These are phyloP conservation scores for Colletotrichum neosansevieriae DNA, from an alignment of 2,329 filamentous ascomycete genomes.

Conservation along the genomic window DNA sequence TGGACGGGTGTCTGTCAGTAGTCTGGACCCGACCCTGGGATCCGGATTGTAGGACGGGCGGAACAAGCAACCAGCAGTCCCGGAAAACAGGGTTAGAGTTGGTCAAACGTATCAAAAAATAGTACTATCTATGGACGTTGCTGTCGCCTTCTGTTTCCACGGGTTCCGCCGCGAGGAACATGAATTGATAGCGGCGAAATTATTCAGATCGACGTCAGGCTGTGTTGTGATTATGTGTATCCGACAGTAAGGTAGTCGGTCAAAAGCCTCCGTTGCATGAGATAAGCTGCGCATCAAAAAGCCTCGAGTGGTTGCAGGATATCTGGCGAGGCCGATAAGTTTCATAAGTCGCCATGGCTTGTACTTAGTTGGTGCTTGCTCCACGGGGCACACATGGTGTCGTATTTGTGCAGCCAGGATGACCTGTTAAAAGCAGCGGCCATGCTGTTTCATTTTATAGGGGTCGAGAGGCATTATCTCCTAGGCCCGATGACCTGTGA, in stretches of 20 bases:
- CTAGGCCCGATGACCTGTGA: conserved; percentile 8
- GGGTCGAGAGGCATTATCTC: conserved; percentile 17
- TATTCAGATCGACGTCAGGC: not conserved
- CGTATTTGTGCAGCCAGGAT: conserved; percentile 3
- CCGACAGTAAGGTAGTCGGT: not conserved
- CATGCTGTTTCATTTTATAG: conserved; percentile 25
- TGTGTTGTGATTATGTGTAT: conserved; percentile 9
- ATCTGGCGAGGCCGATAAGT: conserved; percentile 18
- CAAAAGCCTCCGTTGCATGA: conserved; percentile 12
- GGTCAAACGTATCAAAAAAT: not conserved
- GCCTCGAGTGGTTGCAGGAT: conserved; percentile 14
- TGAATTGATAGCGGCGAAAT: too few relatives aligned
- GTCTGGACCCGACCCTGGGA: conserved; percentile 9
- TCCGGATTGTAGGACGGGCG: conserved; percentile 5
- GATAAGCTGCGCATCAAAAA: conserved; percentile 21
- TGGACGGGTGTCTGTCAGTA: conserved; percentile 2
- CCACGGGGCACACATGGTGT: too few relatives aligned
- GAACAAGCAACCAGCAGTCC: conserved; percentile 28
- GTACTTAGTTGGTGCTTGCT: conserved; percentile 9
- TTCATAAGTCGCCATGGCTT: conserved; percentile 17
- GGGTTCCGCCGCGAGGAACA: not conserved
- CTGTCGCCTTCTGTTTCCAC: not conserved
- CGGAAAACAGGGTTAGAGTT: conserved; percentile 6
- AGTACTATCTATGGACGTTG: not conserved
- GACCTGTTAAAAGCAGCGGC: conserved; percentile 1